Percentiles rank a stretch among this genome's conserved stretches.
These are phyloP conservation scores for Penicillium pancosmium DNA, from an alignment of 495 filamentous ascomycete genomes.

Conservation along the genomic window DNA sequence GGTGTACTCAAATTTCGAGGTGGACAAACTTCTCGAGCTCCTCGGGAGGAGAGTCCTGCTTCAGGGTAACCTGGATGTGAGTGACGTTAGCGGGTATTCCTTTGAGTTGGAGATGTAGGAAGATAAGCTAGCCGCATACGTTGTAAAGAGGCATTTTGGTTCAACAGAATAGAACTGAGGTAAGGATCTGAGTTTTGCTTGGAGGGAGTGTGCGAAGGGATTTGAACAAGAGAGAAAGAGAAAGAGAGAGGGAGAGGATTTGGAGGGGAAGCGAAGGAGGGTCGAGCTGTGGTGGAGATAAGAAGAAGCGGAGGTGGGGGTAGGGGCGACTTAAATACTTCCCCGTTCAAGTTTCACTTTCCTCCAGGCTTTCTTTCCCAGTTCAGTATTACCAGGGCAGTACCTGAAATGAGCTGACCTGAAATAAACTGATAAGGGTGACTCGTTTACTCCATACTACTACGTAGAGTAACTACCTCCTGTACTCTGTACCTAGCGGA, in stretches of 20 bases:
- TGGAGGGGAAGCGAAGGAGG: conserved; percentile 1
- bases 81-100: conserved; percentile 18
- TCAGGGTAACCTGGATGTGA: conserved; percentile 71
- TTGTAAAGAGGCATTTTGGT: conserved; percentile 72
- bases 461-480: background rate
- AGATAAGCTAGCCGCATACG: conserved; percentile 44
- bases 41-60: conserved; percentile 59
- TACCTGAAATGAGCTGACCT: too few relatives aligned
- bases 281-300: conserved; percentile 16
- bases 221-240: conserved; percentile 2
- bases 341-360: too few relatives aligned
- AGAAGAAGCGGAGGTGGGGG: conserved; percentile 16
- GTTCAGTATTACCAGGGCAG: too few relatives aligned
- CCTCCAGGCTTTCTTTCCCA: background rate
- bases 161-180: background rate
- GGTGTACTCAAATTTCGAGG: background rate
- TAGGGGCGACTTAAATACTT: conserved; percentile 21
- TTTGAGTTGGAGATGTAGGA: background rate
- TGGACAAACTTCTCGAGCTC: conserved; percentile 64
- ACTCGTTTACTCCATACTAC: too few relatives aligned
- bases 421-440: background rate
- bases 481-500: background rate
- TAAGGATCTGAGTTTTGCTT: background rate
- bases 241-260: background rate
- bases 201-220: background rate